phyloP scores from a whole-genome alignment of 306 rosid genomes.

The Potentilla sterilis region DNA sequence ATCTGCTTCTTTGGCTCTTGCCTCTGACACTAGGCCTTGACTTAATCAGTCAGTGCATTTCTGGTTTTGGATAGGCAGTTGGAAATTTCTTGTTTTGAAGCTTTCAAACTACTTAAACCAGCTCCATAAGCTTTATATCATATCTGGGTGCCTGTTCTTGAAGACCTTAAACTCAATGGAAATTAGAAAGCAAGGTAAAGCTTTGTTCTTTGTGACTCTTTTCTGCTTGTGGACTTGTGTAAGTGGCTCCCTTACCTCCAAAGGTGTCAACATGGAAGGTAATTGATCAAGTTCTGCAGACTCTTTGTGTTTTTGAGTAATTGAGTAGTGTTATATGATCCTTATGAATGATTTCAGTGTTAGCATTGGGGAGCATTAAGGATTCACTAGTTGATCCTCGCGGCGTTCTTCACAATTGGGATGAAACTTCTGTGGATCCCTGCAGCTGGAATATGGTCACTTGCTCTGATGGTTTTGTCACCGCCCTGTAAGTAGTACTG shows the following conservation, averaged over 20 bases:
- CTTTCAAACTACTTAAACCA: constrained; percentile 37
- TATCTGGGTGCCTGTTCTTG: constrained; percentile 23
- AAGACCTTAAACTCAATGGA: constrained; percentile 45
- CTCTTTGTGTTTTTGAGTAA: background rate
- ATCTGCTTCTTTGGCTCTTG: constrained; percentile 36
- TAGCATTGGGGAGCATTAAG: constrained; percentile 65
- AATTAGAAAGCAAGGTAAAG: constrained; percentile 25
- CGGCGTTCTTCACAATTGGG: constrained; percentile 65
- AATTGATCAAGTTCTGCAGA: constrained; percentile 16
- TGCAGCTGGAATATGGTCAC: constrained; percentile 88
- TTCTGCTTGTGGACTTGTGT: constrained; percentile 49
- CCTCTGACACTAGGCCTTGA: constrained; percentile 41
- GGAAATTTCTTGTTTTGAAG: constrained; percentile 39
- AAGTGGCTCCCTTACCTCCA: constrained; percentile 56
- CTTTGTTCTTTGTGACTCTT: constrained; percentile 38
- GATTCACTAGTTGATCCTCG: constrained; percentile 57
- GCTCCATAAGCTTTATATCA: constrained; percentile 28
- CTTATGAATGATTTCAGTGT: constrained; percentile 41
- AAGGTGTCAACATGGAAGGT: constrained; percentile 97
- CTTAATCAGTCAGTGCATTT: constrained; percentile 41
- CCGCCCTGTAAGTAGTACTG: constrained; percentile 50
- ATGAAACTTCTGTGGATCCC: constrained; percentile 82
- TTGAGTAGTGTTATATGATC: background rate
- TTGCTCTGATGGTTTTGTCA: constrained; percentile 74
- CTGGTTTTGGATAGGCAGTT: constrained; percentile 34